Conservation (phyloP, 768 basidiomycete genomes). For the Calocera cornea region DNA sequence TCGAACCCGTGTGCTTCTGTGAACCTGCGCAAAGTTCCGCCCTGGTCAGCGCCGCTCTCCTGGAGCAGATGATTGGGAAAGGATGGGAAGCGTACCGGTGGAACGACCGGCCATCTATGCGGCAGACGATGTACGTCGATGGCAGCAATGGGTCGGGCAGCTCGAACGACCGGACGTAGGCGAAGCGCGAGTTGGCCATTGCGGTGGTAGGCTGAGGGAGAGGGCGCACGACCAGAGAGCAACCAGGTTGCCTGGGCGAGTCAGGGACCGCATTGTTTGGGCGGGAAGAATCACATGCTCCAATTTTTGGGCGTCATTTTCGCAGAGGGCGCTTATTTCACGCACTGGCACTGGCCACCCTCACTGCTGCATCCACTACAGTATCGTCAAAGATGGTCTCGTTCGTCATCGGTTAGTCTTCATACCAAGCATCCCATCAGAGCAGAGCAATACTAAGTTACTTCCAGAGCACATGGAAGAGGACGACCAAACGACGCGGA, state of each 20-base stretch:
- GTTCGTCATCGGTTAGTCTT: conserved; percentile 16
- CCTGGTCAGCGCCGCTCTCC: not conserved
- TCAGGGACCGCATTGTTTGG: not conserved
- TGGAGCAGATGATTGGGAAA: not conserved
- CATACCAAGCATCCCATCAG: too few relatives aligned
- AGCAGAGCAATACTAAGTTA: not conserved
- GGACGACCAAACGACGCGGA: conserved; percentile 58
- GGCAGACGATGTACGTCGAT: conserved; percentile 67
- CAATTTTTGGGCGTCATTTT: conserved; percentile 20
- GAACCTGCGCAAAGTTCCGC: conserved; percentile 39
- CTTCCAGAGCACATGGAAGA: conserved; percentile 84
- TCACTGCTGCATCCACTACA: not conserved
- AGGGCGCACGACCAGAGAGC: not conserved
- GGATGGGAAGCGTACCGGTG: conserved; percentile 57
- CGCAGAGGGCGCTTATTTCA: conserved; percentile 4
- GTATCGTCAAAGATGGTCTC: conserved; percentile 8
- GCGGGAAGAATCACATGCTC: not conserved
- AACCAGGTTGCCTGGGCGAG: too few relatives aligned
- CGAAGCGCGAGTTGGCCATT: conserved; percentile 90
- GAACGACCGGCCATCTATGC: conserved; percentile 87
- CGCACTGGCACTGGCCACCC: too few relatives aligned
- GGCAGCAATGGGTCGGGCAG: conserved; percentile 76
- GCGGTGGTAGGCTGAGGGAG: not conserved
- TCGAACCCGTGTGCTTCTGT: conserved; percentile 66
- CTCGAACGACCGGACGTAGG: conserved; percentile 83